A percentile compares a stretch with the other conserved stretches of the same genome.
Conservation (phyloP, 495 filamentous ascomycete species). For the Penicillium ucsense region DNA sequence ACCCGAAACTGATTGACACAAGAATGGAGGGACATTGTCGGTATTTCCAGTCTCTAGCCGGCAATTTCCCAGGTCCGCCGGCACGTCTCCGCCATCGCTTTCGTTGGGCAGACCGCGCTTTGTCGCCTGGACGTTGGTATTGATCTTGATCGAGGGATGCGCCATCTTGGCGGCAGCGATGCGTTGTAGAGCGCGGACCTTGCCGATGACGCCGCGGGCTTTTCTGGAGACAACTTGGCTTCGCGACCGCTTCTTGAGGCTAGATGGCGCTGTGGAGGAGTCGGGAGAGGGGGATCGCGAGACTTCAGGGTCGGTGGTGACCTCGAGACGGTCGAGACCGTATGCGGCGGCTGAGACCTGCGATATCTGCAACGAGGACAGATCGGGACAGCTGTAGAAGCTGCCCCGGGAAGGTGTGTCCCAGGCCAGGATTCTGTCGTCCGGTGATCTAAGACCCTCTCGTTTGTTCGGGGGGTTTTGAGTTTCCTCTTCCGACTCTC, state of each 20-base stretch:
- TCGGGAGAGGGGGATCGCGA: constrained; percentile 29
- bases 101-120: constrained; percentile 34
- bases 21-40: constrained; percentile 33
- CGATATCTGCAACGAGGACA: constrained; percentile 37
- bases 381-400: constrained; percentile 44
- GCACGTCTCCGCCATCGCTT: constrained; percentile 22
- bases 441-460: too few relatives aligned
- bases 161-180: constrained; percentile 40
- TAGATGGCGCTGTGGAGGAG: constrained; percentile 18
- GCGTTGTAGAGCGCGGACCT: constrained; percentile 36
- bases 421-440: constrained; percentile 35
- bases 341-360: constrained; percentile 18
- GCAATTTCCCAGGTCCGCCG: constrained; percentile 25
- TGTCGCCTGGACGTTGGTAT: constrained; percentile 31
- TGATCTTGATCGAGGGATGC: constrained; percentile 38
- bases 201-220: constrained; percentile 40
- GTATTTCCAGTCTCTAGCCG: constrained; percentile 26
- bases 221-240: constrained; percentile 31
- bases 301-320: constrained; percentile 24
- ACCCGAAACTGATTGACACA: constrained; percentile 35
- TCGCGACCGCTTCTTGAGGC: constrained; percentile 22
- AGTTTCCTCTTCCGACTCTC: too few relatives aligned
- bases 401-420: constrained; percentile 37
- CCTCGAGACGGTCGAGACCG: constrained; percentile 16
- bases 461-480: too few relatives aligned